Percentiles rank a stretch among this genome's conserved stretches.
phyloP scores from a whole-genome alignment of 306 rosid genomes.

The Cicer arietinum region DNA sequence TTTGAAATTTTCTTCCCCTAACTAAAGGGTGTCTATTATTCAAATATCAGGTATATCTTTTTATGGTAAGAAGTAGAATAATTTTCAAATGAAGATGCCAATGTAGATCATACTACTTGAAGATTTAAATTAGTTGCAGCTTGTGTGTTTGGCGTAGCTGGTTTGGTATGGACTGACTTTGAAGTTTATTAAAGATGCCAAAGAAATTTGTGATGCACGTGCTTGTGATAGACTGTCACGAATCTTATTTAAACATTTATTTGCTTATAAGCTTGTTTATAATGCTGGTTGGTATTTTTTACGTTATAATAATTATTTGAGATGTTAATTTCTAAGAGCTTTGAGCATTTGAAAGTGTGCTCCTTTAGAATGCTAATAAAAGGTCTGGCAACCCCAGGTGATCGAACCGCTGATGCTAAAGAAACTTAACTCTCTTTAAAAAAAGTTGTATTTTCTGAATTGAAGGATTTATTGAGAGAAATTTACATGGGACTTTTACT shows the following conservation, averaged over 20 bases:
- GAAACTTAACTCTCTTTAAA: neutral
- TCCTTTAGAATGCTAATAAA: neutral
- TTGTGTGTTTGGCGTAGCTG: conserved; percentile 8
- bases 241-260: conserved; percentile 22
- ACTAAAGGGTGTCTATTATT: neutral
- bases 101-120: conserved; percentile 36
- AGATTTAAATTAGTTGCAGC: conserved; percentile 36
- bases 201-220: neutral
- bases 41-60: conserved; percentile 47
- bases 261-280: conserved; percentile 26
- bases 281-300: conserved; percentile 16
- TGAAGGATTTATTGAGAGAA: neutral
- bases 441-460: too few relatives aligned
- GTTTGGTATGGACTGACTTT: conserved; percentile 15
- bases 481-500: neutral
- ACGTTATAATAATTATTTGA: conserved; percentile 45
- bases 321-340: conserved; percentile 24
- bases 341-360: neutral
- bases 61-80: conserved; percentile 41
- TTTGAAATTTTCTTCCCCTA: neutral
- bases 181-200: conserved; percentile 28
- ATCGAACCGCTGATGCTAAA: too few relatives aligned
- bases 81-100: conserved; percentile 33
- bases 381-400: neutral
- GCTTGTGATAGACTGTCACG: conserved; percentile 7